Evolutionary conservation across 192 early-diverging fungal species (phyloP), one percentile per base, ranked within the genome.

Genomic region (Backusella luteola): DNA sequence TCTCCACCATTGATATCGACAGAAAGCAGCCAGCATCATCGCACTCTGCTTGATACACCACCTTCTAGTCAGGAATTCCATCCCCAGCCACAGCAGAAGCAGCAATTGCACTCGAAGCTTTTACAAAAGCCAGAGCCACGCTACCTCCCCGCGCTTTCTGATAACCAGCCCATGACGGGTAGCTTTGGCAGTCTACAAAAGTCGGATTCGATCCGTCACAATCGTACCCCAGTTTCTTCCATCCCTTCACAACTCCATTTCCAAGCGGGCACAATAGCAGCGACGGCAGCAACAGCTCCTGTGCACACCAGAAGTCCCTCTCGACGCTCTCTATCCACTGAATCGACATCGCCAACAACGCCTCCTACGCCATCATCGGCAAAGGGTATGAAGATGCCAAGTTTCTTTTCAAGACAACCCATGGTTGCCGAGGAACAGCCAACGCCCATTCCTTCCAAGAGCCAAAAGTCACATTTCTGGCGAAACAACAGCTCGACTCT

Each of bases 31-130:
- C 23, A 44, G 5, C 15, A 29, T 12, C 23, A 63, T 2, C 56
- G 56, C 3, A 3, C 56, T 63, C 12, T 63, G 23, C 56, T 63
- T 14, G 56, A 63, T 23, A 29, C 26, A 63, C 23, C 26, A 63
- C 56, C 56, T 63, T 29, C 56, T 63, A 63, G 15, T 23, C 41
- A 72, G 17, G 23, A 46, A 17, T 35, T 42, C 5, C 68, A 69
- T 2, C 7, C 15, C 42, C 68, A 69, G 26, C 79, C 84, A 39
- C 81, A 81, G n/a, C 73, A 84, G 5, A 79, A 86, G 21, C 83
- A 84, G 14, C 77, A 79, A 52, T 76, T 77, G 35, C 68, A 11
- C 39, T 69, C 56, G 3, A 63, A 12, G n/a, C 4, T 63, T 29
- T 63, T 29, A 8, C 56, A 63, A 29, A 63, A 29, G 21, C 56